Evolutionary conservation across 495 filamentous ascomycete species (phyloP).

Genomic region (Jackrogersella minutella): DNA sequence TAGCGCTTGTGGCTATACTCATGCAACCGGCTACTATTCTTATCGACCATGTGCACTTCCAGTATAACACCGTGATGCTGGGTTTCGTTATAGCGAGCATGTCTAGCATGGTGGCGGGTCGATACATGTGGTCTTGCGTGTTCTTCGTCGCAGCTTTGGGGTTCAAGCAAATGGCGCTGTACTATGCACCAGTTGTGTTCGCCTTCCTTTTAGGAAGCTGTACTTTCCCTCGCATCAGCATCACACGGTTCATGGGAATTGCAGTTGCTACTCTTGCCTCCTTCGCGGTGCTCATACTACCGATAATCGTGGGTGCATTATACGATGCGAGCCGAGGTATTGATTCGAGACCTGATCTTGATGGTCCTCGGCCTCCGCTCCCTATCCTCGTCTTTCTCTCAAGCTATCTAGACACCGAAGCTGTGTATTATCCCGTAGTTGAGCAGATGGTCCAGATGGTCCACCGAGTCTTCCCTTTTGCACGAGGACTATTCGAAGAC

Average conservation of each 20-base stretch:
- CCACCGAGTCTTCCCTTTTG: slow-evolving; percentile 93
- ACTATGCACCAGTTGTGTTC: slow-evolving; percentile 93
- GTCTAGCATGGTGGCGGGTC: slow-evolving; percentile 84
- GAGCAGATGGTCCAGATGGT: slow-evolving; percentile 82
- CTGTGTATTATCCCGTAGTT: slow-evolving; percentile 72
- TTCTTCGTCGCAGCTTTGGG: slow-evolving; percentile 94
- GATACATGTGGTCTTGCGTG: slow-evolving; percentile 84
- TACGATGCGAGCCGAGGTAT: slow-evolving; percentile 66
- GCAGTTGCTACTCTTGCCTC: slow-evolving; percentile 73
- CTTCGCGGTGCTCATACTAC: slow-evolving; percentile 77
- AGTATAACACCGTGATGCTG: slow-evolving; percentile 98
- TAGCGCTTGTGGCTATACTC: slow-evolving; percentile 87
- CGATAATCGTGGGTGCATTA: slow-evolving; percentile 71
- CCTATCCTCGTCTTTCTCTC: slow-evolving; percentile 65
- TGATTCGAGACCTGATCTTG: slow-evolving; percentile 56
- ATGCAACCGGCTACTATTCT: slow-evolving; percentile 93
- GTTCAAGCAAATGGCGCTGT: slow-evolving; percentile 99
- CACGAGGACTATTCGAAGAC: slow-evolving; percentile 94
- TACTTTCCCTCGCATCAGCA: slow-evolving; percentile 73
- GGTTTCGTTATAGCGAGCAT: slow-evolving; percentile 85
- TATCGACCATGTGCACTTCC: slow-evolving; percentile 98
- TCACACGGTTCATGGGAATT: slow-evolving; percentile 76
- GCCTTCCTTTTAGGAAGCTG: slow-evolving; percentile 89
- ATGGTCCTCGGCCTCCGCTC: slow-evolving; percentile 62
- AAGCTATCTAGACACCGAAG: slow-evolving; percentile 65